Evolutionary conservation across 2,329 filamentous ascomycete species (phyloP), one percentile per base, ranked within the genome.

Genomic region (Alternaria ventricosa): DNA sequence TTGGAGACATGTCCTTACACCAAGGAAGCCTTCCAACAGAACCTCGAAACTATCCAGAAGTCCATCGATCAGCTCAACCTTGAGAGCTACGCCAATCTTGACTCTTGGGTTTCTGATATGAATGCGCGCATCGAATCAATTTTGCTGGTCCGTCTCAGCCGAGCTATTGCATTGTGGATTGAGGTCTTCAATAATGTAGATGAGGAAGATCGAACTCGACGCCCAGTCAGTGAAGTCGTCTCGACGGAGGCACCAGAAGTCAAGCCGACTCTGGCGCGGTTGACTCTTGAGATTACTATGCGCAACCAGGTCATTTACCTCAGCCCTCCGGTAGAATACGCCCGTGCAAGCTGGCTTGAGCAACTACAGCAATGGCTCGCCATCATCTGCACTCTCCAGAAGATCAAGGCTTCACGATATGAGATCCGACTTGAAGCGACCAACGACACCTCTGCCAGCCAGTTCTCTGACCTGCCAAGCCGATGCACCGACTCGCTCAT

Each of bases 231-330:
- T 57, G 70, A 76, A 49, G 69, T 67, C 13, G 76, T 80, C 20
- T 79, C 87, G 44, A 85, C 87, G 49, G 76, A 87, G 82, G 55
- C 63, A 18, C 60, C 64, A 7, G 76, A 81, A 45, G 71, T 75
- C 44, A 78, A 73, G 43, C 92, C 93, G 0, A 85, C 85, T 4
- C 89, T 97, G 81, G 89, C 87, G 72, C 88, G 87, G 28, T 87
- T 97, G 23, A 86, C 96, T 15, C 93, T 97, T 71, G 96, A 99
- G 78, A 91, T 99, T 58, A 96, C 93, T 6, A 99, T 99, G 93
- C 92, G 93, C 30, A 98, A 98, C 73, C 96, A 99, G 79, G 92
- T 97, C 69, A 97, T 99, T 70, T 97, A 97, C 75, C 87, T 99
- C 25, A 96, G 97, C 57, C 96, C 96, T 5, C 96, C 96, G 6